Evolutionary conservation across 2,329 filamentous ascomycete genomes (phyloP), one percentile per base, ranked within the genome.

Genomic region (Nigrograna mackinnonii): DNA sequence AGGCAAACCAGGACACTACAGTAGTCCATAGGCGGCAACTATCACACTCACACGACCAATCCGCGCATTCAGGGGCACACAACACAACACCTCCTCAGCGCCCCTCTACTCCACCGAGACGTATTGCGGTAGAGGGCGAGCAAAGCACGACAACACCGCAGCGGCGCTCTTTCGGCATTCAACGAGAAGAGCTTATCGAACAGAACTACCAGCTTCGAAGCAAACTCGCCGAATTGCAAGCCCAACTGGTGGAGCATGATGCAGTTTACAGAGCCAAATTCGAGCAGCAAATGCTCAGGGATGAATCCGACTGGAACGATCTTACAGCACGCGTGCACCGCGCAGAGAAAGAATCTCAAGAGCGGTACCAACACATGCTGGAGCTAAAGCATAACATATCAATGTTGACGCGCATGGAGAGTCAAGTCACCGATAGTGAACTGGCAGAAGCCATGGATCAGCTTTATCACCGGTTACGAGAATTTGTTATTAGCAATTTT

Each of bases 371-470:
- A 3, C 85, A 89, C 65, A 77, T 89, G 0, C 67, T 80, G 7
- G 84, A 84, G 2, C 70, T 89, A 45, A 89, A 89, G 73, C 82
- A 83, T 54, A 88, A 81, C 72, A 85, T 89, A 43, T 87, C 85
- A 55, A 80, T 78, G 17, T 82, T 80, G 49, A 87, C 85, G 7
- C 73, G 83, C 22, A 74, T 77, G 37, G 81, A 82, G 21, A 79
- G 79, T 17, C 80, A 84, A 47, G 66, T 73, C 34, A 84, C 82
- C 47, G 86, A 90, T 56, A 83, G 86, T 63, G 80, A 83, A 9
- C 79, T 89, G 58, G 79, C 74, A 2, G 80, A 86, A 37, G 74
- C 76, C 7, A 80, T 87, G 73, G 73, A 77, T 37, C 75, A 78
- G 43, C 63, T 89, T 35, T 80, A 80, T 16, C 85, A 88, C 55